Base-by-base conservation (phyloP, 768 basidiomycete species). In the Boletus sp. region DNA sequence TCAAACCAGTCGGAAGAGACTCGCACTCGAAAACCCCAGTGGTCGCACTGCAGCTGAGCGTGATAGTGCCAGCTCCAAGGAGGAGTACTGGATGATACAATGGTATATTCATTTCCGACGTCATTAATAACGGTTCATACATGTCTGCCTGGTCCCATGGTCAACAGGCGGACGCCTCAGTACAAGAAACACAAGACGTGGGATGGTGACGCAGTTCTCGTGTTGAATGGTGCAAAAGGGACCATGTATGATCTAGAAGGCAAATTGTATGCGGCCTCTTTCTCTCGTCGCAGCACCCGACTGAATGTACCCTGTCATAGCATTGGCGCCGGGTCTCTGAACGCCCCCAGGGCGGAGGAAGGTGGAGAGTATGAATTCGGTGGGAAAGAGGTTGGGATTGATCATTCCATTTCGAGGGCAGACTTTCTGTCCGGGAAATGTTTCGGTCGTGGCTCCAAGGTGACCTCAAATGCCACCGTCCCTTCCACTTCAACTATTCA, bases 171-270 rank as follows among this genome's bases (percentile, higher is more conserved):
- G 54, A 79, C 74, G 42, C 84, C 78, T 41, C 88, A 91, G 68
- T 74, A 77, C 37, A 89, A 83, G 73, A 94, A 94, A 70, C 85
- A 93, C 64, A 92, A 93, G 68, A 92, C 88, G 0, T 95, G 93
- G 93, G 91, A 94, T 49, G 91, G 88, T 35, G 90, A 87, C 62
- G 85, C 78, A 35, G 77, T 87, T n/a, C 75, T 90, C 5, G 80
- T 82, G 10, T 73, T 83, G 17, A 77, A 63, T 53, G 71, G 68
- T 42, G 67, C 60, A 8, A 79, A 73, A 62, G 79, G 78, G 45
- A 78, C 72, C 4, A 69, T 90, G 27, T 82, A 82, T 54, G 83
- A 87, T 60, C 66, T 74, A 8, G 85, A 90, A 49, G 86, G 87
- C 23, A 83, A 80, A 75, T 65, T 76, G 89, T 89, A 69, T 56